Evolutionary conservation across 108 stramenopile genomes (phyloP), one percentile per base, ranked within the genome.

Genomic region (Fragilaria radians): DNA sequence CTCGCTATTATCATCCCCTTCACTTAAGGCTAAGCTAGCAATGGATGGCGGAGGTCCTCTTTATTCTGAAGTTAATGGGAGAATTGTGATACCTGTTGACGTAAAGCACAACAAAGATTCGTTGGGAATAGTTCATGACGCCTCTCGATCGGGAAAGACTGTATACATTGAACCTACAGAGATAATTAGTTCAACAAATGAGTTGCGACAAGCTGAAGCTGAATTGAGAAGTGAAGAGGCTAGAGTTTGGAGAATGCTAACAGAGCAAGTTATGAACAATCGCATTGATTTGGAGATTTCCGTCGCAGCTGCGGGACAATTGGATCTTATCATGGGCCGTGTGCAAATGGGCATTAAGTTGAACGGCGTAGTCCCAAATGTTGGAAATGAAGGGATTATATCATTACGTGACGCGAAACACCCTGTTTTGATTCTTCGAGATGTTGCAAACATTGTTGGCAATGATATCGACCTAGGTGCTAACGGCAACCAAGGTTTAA

Each of bases 81-180:
- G 89, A 9, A 45, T 91, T 23, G 89, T 91, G 28, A 65, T 91
- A 25, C 89, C 89, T 2, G 59, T 91, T 4, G 70, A 79, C 46
- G 36, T 27, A 3, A 49, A 28, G 25, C 21, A 32, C 26, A 61
- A 68, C 24, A 61, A 71, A 28, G 71, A 67, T 32, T 61, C 68
- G 32, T 63, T 85, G 45, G 96, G 94, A 2, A 92, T 96, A 46
- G 90, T 95, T 9, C 96, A 95, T 65, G 94, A 93, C 62, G 79
- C 77, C 4, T 79, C 78, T 31, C 69, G 93, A 11, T 89, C 86
- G 24, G 96, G 93, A n/a, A 83, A 85, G 62, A 96, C 96, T 17
- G 74, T 86, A 14, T 96, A 93, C 63, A 91, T 96, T 22, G 96
- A 96, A 72, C 96, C 94, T 11, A 70, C 72, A n/a, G 84, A 86